Conservation (phyloP, 139 green algal genomes). For the Micractinium sp. region DNA sequence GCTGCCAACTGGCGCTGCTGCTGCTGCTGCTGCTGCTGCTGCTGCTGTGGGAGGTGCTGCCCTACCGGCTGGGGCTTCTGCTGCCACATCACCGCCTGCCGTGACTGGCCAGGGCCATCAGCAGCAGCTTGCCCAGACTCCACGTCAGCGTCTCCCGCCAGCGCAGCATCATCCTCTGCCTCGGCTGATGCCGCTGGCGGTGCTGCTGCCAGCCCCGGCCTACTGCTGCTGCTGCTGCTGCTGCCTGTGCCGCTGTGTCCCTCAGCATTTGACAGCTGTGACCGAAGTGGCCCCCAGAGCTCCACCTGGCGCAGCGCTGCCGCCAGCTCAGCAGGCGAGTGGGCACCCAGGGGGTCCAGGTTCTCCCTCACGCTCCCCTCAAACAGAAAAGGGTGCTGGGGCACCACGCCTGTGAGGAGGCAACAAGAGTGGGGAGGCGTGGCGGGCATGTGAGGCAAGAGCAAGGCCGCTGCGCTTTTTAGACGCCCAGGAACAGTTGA, state of each 20-base stretch:
- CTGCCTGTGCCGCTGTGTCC: not conserved
- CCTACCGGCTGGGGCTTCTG: not conserved
- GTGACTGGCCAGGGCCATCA: too few species aligned
- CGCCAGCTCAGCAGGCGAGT: conserved; percentile 50
- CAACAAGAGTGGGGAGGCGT: not conserved
- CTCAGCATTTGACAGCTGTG: not conserved
- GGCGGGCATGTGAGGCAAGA: not conserved
- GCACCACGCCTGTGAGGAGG: conserved; percentile 42
- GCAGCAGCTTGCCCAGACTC: too few species aligned
- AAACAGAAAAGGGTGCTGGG: conserved; percentile 82
- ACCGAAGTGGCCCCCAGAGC: conserved; percentile 41
- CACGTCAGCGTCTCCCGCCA: too few species aligned
- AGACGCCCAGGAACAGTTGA: too few species aligned
- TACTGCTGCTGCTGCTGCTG: not conserved
- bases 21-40: too few species aligned
- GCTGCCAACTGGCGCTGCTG: not conserved
- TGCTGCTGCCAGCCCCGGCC: too few species aligned
- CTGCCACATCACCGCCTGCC: not conserved
- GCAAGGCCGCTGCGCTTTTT: too few species aligned
- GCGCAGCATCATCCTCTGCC: too few species aligned
- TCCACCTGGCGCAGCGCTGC: conserved; percentile 42
- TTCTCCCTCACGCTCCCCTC: conserved; percentile 73
- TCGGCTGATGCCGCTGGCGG: too few species aligned
- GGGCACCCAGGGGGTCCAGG: conserved; percentile 61
- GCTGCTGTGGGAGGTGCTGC: too few species aligned